Conservation (phyloP, 2,329 filamentous ascomycete species). For the Penicillium concentricum region DNA sequence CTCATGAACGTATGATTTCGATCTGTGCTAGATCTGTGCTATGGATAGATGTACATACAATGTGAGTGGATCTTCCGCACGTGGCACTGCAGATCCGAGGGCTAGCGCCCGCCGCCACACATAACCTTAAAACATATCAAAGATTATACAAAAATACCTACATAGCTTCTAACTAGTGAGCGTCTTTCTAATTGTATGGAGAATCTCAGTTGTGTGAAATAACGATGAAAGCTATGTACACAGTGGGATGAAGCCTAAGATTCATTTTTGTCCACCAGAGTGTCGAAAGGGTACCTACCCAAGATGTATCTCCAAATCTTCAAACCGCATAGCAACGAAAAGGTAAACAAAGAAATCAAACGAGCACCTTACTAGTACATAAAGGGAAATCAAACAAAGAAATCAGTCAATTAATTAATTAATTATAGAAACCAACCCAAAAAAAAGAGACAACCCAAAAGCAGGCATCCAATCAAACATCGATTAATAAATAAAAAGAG, state of each 20-base stretch:
- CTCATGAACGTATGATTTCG: background rate
- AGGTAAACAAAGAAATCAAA: background rate
- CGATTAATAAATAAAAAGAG: background rate
- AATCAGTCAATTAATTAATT: background rate
- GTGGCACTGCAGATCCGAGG: conserved; percentile 3
- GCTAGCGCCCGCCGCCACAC: background rate
- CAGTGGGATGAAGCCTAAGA: background rate
- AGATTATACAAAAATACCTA: background rate
- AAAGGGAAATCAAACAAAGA: background rate
- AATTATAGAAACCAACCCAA: background rate
- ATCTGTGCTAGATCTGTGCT: background rate
- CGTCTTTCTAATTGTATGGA: background rate
- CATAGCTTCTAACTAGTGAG: background rate
- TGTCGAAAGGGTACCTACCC: background rate
- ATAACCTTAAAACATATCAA: background rate
- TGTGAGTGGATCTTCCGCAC: background rate
- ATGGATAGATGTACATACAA: background rate
- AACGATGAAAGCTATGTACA: too few species aligned
- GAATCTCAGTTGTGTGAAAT: background rate
- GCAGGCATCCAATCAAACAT: too few species aligned
- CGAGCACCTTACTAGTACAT: background rate
- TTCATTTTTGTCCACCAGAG: background rate
- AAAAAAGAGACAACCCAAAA: background rate
- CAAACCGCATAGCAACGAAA: background rate
- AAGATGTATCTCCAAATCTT: background rate